Evolutionary conservation across 495 filamentous ascomycete genomes (phyloP).

Genomic region (Chaetomium tenue): DNA sequence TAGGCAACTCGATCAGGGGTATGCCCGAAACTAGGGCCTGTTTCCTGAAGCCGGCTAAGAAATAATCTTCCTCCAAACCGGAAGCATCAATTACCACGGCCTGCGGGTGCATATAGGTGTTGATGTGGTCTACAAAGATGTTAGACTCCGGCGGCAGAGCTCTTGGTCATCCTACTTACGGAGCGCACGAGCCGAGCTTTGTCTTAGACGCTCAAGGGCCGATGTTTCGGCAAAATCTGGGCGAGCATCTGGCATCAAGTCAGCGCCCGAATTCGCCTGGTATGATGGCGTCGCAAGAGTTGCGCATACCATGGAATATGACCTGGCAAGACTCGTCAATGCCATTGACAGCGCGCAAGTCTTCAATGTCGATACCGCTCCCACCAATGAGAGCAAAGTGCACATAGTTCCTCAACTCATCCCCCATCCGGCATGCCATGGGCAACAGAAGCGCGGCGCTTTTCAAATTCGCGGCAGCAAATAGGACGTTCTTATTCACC

Average conservation of each 20-base stretch:
- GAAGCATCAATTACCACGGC: conserved; percentile 54
- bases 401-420: conserved; percentile 55
- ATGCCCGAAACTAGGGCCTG: conserved; percentile 45
- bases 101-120: conserved; percentile 59
- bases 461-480: conserved; percentile 56
- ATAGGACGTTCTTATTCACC: conserved; percentile 57
- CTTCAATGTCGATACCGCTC: conserved; percentile 51
- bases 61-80: conserved; percentile 50
- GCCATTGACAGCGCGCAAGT: conserved; percentile 56
- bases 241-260: conserved; percentile 50
- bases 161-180: conserved; percentile 33
- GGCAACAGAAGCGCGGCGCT: conserved; percentile 57
- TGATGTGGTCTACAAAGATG: conserved; percentile 44
- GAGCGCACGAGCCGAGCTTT: conserved; percentile 41
- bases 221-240: conserved; percentile 52
- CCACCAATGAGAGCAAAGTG: conserved; percentile 59
- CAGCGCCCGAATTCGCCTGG: background rate
- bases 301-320: conserved; percentile 52
- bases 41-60: conserved; percentile 52
- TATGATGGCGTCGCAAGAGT: background rate
- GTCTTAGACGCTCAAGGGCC: conserved; percentile 50
- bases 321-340: conserved; percentile 53
- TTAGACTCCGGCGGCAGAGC: conserved; percentile 9
- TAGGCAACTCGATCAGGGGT: conserved; percentile 67
- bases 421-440: conserved; percentile 60